These are phyloP conservation scores for Agrocybe praecox DNA, from an alignment of 768 basidiomycete species.

Conservation along the genomic window DNA sequence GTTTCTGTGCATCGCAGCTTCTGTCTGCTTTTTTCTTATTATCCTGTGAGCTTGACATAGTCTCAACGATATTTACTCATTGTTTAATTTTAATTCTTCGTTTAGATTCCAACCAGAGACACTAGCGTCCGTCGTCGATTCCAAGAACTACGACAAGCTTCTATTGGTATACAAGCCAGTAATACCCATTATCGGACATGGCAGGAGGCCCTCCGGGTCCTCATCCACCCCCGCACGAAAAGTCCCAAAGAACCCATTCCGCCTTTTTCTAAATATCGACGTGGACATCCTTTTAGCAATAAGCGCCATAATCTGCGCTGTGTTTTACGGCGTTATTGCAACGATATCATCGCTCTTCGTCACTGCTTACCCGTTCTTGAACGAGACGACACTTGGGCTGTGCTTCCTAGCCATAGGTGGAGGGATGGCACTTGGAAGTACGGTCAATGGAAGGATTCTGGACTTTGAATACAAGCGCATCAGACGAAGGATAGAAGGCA, in stretches of 20 bases:
- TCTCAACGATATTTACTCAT: slow-evolving; percentile 10
- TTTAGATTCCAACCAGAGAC: slow-evolving; percentile 55
- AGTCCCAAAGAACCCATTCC: slow-evolving; percentile 55
- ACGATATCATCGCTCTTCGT: slow-evolving; percentile 65
- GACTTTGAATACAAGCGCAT: slow-evolving; percentile 62
- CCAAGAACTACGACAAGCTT: slow-evolving; percentile 48
- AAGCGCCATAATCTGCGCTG: slow-evolving; percentile 53
- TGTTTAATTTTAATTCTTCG: slow-evolving; percentile 19
- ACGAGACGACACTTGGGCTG: slow-evolving; percentile 68
- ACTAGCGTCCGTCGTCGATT: slow-evolving; percentile 53
- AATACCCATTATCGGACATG: slow-evolving; percentile 47
- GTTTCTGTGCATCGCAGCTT: slow-evolving; percentile 56
- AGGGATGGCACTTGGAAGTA: slow-evolving; percentile 66
- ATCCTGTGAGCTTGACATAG: slow-evolving; percentile 37
- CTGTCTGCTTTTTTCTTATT: slow-evolving; percentile 46
- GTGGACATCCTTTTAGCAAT: slow-evolving; percentile 54
- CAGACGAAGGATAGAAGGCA: slow-evolving; percentile 31
- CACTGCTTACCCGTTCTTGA: slow-evolving; percentile 57
- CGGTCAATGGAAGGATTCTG: slow-evolving; percentile 59
- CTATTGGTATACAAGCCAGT: slow-evolving; percentile 52
- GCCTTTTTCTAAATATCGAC: slow-evolving; percentile 56
- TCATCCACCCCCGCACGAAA: slow-evolving; percentile 31
- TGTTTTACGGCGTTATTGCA: slow-evolving; percentile 63
- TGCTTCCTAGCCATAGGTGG: slow-evolving; percentile 79
- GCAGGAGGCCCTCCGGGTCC: slow-evolving; percentile 25